Percentiles rank a stretch among this genome's conserved stretches.
These are phyloP conservation scores for Backusella mclennaniae DNA, from an alignment of 192 early-diverging fungal species.

Conservation along the genomic window DNA sequence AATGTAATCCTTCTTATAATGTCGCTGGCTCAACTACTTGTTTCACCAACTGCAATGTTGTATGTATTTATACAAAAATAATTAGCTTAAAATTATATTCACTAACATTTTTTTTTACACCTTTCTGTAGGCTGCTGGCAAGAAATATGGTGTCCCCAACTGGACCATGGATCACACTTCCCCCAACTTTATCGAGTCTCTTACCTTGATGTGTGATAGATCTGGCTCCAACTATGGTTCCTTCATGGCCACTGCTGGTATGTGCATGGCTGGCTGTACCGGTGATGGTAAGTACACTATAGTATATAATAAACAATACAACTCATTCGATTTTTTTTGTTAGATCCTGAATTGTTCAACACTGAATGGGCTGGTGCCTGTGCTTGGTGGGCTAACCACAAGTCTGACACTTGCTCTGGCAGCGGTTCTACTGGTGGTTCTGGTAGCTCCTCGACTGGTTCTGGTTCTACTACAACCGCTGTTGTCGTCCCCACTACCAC, in stretches of 20 bases:
- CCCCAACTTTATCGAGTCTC: conserved; percentile 24
- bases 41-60: neutral
- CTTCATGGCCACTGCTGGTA: conserved; percentile 26
- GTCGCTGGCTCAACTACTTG: neutral
- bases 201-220: conserved; percentile 24
- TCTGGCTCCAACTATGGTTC: conserved; percentile 13
- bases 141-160: neutral
- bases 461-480: too few species aligned
- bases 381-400: neutral
- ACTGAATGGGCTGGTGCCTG: neutral
- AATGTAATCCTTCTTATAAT: conserved; percentile 6
- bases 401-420: neutral
- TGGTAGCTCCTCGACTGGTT: too few species aligned
- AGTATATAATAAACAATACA: too few species aligned
- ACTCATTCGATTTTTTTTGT: too few species aligned
- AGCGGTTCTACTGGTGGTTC: too few species aligned
- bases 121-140: conserved; percentile 20
- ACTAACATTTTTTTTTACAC: neutral
- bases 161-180: conserved; percentile 20
- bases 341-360: neutral
- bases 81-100: neutral
- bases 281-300: neutral
- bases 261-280: conserved; percentile 22
- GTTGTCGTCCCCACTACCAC: neutral
- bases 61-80: neutral